Evolutionary conservation across 345 rosid genomes (phyloP), one percentile per base, ranked within the genome.

Genomic region (Rhizophora apiculata): DNA sequence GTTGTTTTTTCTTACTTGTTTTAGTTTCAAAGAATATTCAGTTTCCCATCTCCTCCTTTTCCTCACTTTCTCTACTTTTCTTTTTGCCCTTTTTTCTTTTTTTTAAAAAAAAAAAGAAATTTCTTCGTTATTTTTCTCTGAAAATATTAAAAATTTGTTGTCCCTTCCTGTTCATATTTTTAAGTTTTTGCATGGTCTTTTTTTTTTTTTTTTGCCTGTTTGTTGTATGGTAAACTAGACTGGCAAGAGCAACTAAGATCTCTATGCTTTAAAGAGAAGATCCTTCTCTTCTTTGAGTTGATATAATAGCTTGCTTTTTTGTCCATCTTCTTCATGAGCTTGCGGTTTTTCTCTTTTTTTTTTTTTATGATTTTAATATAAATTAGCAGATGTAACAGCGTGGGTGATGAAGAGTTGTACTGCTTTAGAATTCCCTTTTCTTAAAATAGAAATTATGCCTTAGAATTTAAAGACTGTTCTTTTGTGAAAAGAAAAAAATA

Each of bases 151-250:
- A 16, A 15, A n/a, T 43, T 63, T 39, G 1, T 8, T 43, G 54
- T 22, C 48, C 39, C 39, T 34, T 52, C 24, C 58, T 39, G 49
- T 62, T 0, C 13, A 43, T 60, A 16, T 53, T 46, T 22, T 24
- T 11, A 26, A 62, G 68, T 67, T 67, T 70, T 67, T 55, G 29
- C 60, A 61, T 62, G 67, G 67, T 60, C 49, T 3, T 43, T 75
- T 64, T 5, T 24, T 24, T 24, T 24, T 24, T 24, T 24, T 0
- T 67, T 22, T 9, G 30, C 29, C 6, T 27, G 10, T 22, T 74
- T 65, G 3, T 11, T 71, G 39, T 53, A 32, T 43, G 63, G 59
- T 18, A 60, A 46, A 11, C 3, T 43, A 24, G 63, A 29, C 66
- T 19, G 53, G 55, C 30, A 24, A 24, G 18, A 24, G 53, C 16